Conservation (phyloP, 768 basidiomycete genomes). For the Dentipellis fragilis region DNA sequence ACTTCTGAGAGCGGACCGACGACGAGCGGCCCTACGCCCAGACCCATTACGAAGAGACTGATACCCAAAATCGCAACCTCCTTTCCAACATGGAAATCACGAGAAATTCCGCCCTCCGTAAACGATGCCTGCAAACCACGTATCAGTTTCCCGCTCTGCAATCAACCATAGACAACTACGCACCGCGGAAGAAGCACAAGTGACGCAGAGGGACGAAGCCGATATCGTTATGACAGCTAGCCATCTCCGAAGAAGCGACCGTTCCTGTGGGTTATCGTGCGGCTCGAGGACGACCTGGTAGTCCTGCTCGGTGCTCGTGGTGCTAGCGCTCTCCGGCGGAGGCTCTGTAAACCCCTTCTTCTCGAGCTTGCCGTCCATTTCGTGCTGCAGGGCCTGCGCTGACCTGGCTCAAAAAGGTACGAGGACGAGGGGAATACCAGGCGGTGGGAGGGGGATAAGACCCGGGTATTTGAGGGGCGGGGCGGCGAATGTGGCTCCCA, state of each 20-base stretch:
- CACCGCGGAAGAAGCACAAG: constrained; percentile 6
- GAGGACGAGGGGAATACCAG: too few relatives aligned
- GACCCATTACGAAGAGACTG: constrained; percentile 28
- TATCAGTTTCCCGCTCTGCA: not conserved
- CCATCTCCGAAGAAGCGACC: not conserved
- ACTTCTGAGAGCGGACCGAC: constrained; percentile 35
- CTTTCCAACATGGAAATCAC: constrained; percentile 25
- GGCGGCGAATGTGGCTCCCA: not conserved
- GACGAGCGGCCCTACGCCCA: constrained; percentile 22
- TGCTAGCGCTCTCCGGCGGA: too few relatives aligned
- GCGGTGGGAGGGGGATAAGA: too few relatives aligned
- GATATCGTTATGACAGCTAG: constrained; percentile 7
- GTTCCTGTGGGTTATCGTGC: too few relatives aligned
- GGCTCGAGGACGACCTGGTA: too few relatives aligned
- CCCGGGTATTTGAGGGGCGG: too few relatives aligned
- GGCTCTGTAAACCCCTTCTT: too few relatives aligned
- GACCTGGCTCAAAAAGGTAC: not conserved
- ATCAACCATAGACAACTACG: not conserved
- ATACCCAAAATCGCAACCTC: constrained; percentile 33
- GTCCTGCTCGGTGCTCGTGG: too few relatives aligned
- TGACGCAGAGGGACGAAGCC: constrained; percentile 1
- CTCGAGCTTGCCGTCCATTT: too few relatives aligned
- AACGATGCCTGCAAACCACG: constrained; percentile 19
- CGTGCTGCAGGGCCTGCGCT: too few relatives aligned
- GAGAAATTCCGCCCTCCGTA: constrained; percentile 28